These are phyloP conservation scores for Datura wrightii DNA, from an alignment of 257 asterid species.

Conservation along the genomic window DNA sequence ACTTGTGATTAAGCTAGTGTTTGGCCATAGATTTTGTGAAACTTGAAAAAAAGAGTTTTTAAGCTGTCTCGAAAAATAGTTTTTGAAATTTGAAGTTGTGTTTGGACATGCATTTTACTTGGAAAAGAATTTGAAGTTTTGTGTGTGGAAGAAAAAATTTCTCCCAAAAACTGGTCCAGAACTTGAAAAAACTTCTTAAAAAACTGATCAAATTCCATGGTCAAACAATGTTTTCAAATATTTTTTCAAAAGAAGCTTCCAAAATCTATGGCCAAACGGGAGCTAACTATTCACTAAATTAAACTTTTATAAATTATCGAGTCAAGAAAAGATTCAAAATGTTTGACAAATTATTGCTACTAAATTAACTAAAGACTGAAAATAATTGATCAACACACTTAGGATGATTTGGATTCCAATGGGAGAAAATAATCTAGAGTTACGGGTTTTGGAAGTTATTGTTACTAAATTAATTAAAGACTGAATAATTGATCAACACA, in stretches of 20 bases:
- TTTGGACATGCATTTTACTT: constrained; percentile 16
- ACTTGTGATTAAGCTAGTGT: constrained; percentile 18
- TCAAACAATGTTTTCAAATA: neutral
- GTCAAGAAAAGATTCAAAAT: constrained; percentile 5
- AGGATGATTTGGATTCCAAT: neutral
- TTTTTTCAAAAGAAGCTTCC: neutral
- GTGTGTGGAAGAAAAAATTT: neutral
- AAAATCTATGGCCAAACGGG: neutral
- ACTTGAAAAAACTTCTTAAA: neutral
- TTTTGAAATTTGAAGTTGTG: neutral
- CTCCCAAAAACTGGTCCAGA: neutral
- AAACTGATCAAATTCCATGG: neutral
- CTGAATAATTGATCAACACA: no score
- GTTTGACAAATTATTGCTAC: neutral
- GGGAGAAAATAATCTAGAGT: constrained; percentile 17
- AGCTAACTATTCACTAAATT: neutral
- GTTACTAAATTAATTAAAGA: no score
- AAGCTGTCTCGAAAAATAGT: neutral
- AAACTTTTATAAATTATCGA: neutral
- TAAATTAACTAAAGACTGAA: constrained; percentile 1
- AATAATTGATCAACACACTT: neutral
- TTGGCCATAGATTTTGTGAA: neutral
- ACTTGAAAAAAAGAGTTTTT: neutral
- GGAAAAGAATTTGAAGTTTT: neutral
- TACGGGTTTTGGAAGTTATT: no score